These are phyloP conservation scores for Discostella stelligeroides DNA, from an alignment of 108 stramenopile genomes.

Conservation along the genomic window DNA sequence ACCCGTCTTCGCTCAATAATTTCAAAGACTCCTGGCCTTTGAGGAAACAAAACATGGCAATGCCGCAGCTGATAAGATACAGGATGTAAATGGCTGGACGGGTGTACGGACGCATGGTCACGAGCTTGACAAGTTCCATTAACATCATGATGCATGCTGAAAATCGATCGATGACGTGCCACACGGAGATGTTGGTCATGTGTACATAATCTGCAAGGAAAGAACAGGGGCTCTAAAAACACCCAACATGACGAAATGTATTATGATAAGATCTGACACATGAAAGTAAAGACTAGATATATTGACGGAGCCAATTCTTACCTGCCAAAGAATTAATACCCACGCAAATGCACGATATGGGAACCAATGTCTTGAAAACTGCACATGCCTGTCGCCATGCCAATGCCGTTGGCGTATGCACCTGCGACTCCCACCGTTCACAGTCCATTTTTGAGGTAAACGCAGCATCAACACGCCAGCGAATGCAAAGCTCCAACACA, in stretches of 20 bases:
- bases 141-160: constrained; percentile 37
- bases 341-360: constrained; percentile 48
- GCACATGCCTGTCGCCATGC: not conserved
- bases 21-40: constrained; percentile 36
- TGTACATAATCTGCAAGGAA: constrained; percentile 51
- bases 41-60: constrained; percentile 40
- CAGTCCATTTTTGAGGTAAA: constrained; percentile 34
- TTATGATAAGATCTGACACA: no score
- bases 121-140: constrained; percentile 35
- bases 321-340: constrained; percentile 45
- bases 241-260: no score
- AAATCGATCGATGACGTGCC: constrained; percentile 47
- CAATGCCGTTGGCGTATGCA: no score
- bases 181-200: constrained; percentile 40
- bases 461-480: constrained; percentile 38
- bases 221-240: constrained; percentile 40
- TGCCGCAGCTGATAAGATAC: constrained; percentile 12
- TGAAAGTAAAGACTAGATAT: no score
- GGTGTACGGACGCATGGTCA: constrained; percentile 43
- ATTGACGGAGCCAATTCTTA: not conserved
- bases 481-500: constrained; percentile 51
- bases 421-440: constrained; percentile 10
- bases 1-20: constrained; percentile 34
- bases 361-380: constrained; percentile 42
- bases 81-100: constrained; percentile 35